Base-by-base conservation (phyloP, 352 stramenopile genomes). In the Phytopythium sindhum region DNA sequence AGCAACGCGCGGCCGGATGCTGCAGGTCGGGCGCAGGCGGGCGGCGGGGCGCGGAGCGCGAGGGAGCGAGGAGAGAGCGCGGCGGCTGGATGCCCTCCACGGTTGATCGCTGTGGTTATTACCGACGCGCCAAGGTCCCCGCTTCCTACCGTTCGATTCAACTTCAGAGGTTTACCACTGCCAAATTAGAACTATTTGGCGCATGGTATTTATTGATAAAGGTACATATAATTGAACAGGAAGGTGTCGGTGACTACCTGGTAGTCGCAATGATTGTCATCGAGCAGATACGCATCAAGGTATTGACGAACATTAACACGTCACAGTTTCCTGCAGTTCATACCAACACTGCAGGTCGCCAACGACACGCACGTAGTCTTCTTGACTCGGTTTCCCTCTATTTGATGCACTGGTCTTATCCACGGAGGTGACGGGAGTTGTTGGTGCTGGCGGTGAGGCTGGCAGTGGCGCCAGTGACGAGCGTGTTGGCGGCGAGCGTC, bases 61-160 rank as follows among this genome's bases (percentile, higher is more conserved):
- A 26, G 24, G 45, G 26, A 28, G 45, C n/a, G 45, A 52, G 45
- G n/a, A 31, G 45, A 28, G 45, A 17, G 45, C 48, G 24, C 11
- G 24, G 48, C 47, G 47, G n/a, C 11, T 28, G 45, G 45, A 31
- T 17, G 45, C 23, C 45, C 21, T 15, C n/a, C n/a, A n/a, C 21
- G 21, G 44, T 28, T 28, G 44, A 11, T 41, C 51, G 51, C 19
- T 57, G 26, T 23, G 24, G 12, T 14, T 55, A 28, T 33, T 23
- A 17, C 28, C 23, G 26, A 19, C 11, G 21, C 48, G 33, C 33
- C 33, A 39, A 39, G 33, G 33, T 39, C 33, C 21, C 29, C 52
- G 52, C 50, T 57, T 57, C 52, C 52, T 57, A 44, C n/a, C 52
- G 52, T 57, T 57, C 15, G 8, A 57, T 28, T 10, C 17, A 8